These are phyloP conservation scores for Fraxinus baroniana DNA, from an alignment of 305 asterid genomes.

Conservation along the genomic window DNA sequence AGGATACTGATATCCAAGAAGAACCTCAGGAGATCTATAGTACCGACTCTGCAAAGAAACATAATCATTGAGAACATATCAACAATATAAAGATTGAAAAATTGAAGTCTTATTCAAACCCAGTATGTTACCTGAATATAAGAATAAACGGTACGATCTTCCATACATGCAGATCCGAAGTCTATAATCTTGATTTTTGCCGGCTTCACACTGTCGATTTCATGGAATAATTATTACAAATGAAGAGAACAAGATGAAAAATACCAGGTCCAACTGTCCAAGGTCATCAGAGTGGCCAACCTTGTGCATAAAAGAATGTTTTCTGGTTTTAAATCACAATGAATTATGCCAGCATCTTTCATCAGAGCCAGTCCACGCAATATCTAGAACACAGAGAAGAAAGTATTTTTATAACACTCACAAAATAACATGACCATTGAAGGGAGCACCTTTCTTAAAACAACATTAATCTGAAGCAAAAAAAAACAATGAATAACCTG, in stretches of 20 bases:
- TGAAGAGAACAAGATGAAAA: slow-evolving; percentile 28
- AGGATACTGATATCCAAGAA: slow-evolving; percentile 99
- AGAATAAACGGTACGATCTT: slow-evolving; percentile 91
- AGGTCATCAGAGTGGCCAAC: slow-evolving; percentile 49
- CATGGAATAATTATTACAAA: slow-evolving; percentile 27
- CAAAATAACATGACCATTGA: slow-evolving; percentile 19
- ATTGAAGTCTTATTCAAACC: slow-evolving; percentile 11
- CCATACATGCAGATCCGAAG: slow-evolving; percentile 99
- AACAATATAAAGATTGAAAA: slow-evolving; percentile 24
- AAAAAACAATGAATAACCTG: slow-evolving; percentile 52
- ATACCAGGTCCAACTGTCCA: slow-evolving; percentile 17
- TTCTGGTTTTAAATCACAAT: slow-evolving; percentile 97
- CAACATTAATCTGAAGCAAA: slow-evolving; percentile 27
- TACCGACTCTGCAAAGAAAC: slow-evolving; percentile 85
- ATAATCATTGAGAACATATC: slow-evolving; percentile 20
- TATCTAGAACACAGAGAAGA: slow-evolving; percentile 48
- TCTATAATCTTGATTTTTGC: slow-evolving; percentile 92
- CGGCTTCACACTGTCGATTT: slow-evolving; percentile 82
- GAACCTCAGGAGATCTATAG: slow-evolving; percentile 98
- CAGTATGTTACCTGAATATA: slow-evolving; percentile 74
- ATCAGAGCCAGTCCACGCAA: slow-evolving; percentile 86
- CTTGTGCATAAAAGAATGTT: slow-evolving; percentile 92
- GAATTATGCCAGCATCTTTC: slow-evolving; percentile 96
- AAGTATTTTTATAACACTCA: slow-evolving; percentile 28
- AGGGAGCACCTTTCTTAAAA: slow-evolving; percentile 26